A percentile compares a stretch with the other conserved stretches of the same genome.
These are phyloP conservation scores for Colletotrichum navitas DNA, from an alignment of 2,329 filamentous ascomycete species.

Conservation along the genomic window DNA sequence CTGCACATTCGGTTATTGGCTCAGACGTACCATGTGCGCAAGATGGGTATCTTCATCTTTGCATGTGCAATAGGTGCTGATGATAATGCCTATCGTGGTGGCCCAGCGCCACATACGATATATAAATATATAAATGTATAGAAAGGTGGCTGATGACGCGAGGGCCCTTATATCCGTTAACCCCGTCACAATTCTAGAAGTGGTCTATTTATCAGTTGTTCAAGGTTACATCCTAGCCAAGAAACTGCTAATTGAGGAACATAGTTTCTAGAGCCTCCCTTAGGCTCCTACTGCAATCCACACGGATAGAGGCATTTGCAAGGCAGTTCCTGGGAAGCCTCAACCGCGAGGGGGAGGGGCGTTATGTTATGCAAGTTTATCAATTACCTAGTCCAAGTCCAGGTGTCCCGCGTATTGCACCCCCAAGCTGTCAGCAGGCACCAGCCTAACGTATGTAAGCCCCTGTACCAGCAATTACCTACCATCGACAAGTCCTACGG, in stretches of 20 bases:
- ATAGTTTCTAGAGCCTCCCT: background rate
- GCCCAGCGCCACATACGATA: too few relatives aligned
- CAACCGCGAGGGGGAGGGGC: conserved; percentile 8
- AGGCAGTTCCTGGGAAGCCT: conserved; percentile 9
- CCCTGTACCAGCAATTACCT: background rate
- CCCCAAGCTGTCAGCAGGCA: conserved; percentile 8
- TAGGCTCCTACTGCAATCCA: background rate
- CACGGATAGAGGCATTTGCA: conserved; percentile 12
- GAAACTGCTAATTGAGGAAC: background rate
- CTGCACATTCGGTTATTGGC: background rate
- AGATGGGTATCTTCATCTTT: background rate
- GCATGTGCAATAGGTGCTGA: background rate
- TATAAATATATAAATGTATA: too few relatives aligned
- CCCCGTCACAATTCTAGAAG: conserved; percentile 34
- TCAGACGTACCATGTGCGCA: background rate
- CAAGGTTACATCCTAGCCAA: conserved; percentile 32
- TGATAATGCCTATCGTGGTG: background rate
- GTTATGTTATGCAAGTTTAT: too few relatives aligned
- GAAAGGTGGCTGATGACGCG: background rate
- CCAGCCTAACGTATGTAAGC: conserved; percentile 6
- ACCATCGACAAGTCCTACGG: background rate
- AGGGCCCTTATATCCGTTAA: conserved; percentile 32
- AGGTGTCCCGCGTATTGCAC: background rate
- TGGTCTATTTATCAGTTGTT: background rate
- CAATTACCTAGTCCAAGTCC: background rate